A percentile compares a stretch with the other conserved stretches of the same genome.
Conservation (phyloP, 169 alveolate species). For the Ichthyophthirius multifiliis region DNA sequence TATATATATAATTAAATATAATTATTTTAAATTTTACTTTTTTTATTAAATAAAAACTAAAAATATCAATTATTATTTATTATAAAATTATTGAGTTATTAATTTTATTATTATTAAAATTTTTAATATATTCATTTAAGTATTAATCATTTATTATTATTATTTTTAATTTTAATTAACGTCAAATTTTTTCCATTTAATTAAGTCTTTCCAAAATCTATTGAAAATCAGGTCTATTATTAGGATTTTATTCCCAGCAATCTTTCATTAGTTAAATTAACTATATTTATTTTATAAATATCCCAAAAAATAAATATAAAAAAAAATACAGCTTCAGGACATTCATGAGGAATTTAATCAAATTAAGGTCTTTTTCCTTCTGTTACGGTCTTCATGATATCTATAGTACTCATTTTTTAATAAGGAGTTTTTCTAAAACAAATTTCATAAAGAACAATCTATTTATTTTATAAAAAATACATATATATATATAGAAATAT, state of each 20-base stretch:
- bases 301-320: neutral
- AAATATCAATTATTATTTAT: no score
- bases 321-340: constrained; percentile 35
- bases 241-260: constrained; percentile 75
- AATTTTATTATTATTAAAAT: no score
- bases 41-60: no score
- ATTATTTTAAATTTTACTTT: no score
- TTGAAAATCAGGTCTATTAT: constrained; percentile 62
- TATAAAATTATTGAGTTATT: no score
- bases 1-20: no score
- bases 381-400: constrained; percentile 34
- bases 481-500: neutral
- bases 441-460: constrained; percentile 71
- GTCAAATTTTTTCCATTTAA: neutral
- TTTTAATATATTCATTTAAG: no score
- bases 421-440: constrained; percentile 72
- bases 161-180: neutral
- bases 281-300: neutral
- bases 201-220: constrained; percentile 17
- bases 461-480: neutral
- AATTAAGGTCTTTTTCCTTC: constrained; percentile 46
- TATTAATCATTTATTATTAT: no score
- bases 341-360: constrained; percentile 38
- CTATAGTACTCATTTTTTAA: constrained; percentile 10
- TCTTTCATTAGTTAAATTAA: constrained; percentile 49